Base-by-base conservation (phyloP, 257 asterid genomes). In the Cinchona pubescens region DNA sequence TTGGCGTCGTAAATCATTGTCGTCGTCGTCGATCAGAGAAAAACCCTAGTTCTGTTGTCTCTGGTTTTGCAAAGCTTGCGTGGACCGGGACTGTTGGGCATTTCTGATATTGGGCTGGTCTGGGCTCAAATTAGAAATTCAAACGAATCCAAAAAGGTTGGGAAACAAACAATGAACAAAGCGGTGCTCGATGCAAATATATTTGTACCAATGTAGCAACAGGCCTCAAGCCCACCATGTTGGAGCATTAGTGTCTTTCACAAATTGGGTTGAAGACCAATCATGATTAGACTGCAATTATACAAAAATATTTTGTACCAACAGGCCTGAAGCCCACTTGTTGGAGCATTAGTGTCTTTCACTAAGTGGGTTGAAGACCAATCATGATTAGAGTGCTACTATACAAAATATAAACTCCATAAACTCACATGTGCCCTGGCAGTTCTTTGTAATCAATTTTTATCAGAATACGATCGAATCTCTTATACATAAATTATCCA, bases 1-100 rank as follows among this genome's bases (percentile, higher is more conserved):
- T 76, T 84, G 62, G 77, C 88, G 86, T 84, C 88, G 84, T 84
- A 84, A 74, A 84, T 84, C 88, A 84, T 84, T 43, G 61, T 82
- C 43, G 73, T 18, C 18, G 75, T 79, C 49, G 77, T n/a, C 30
- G 75, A 58, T 29, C 46, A 42, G 32, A 38, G 48, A 48, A 7
- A 43, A 79, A 51, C 83, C 83, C 77, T 63, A 70, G 19, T 30
- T 37, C 21, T 65, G 34, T 3, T 63, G 23, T 58, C 51, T 11
- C 65, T 43, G 13, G n/a, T 45, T 53, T 51, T 56, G 14, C 42
- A 23, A 12, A 58, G 16, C 5, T 21, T 30, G 16, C 19, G 15
- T 19, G 40, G 43, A 45, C 25, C 61, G 32, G 16, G 27, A 7
- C 2, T 16, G 0, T 2, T 49, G 25, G 42, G 23, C n/a, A 18